phyloP scores from a whole-genome alignment of 108 stramenopile species.

The Skeletonema menzelii region DNA sequence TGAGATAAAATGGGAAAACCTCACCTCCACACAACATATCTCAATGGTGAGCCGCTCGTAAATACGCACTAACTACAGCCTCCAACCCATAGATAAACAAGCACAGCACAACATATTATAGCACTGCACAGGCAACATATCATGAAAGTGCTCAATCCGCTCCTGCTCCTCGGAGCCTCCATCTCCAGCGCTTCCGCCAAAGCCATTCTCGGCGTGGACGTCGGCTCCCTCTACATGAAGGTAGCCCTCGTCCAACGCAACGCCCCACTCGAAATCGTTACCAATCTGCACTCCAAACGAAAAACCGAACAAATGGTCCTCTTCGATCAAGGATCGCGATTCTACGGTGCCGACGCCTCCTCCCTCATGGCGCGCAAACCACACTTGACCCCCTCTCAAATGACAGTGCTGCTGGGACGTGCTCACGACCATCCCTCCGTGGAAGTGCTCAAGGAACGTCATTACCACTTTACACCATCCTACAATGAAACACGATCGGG shows the following conservation, averaged over 20 bases:
- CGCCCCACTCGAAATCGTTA: slow-evolving; percentile 97
- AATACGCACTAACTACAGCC: too few relatives aligned
- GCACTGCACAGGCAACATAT: too few relatives aligned
- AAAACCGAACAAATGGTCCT: slow-evolving; percentile 98
- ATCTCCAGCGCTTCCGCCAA: slow-evolving; percentile 65
- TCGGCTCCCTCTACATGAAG: slow-evolving; percentile 98
- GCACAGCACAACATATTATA: too few relatives aligned
- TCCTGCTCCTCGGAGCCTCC: slow-evolving; percentile 27
- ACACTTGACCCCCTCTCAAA: slow-evolving; percentile 73
- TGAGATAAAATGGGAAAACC: too few relatives aligned
- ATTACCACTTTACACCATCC: slow-evolving; percentile 68
- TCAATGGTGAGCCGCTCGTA: background rate
- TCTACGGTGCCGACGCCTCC: slow-evolving; percentile 95
- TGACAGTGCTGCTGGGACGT: slow-evolving; percentile 88
- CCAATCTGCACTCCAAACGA: slow-evolving; percentile 97
- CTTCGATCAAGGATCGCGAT: slow-evolving; percentile 93
- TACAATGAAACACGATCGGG: slow-evolving; percentile 88
- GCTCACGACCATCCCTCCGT: slow-evolving; percentile 80
- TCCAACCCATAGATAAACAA: background rate
- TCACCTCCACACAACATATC: background rate
- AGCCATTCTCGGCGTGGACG: slow-evolving; percentile 97
- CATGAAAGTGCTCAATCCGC: background rate
- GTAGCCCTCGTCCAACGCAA: slow-evolving; percentile 97
- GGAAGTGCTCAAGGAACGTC: slow-evolving; percentile 69
- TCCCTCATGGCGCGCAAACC: slow-evolving; percentile 92